Base-by-base conservation (phyloP, 495 filamentous ascomycete genomes). In the Rusavskia elegans region DNA sequence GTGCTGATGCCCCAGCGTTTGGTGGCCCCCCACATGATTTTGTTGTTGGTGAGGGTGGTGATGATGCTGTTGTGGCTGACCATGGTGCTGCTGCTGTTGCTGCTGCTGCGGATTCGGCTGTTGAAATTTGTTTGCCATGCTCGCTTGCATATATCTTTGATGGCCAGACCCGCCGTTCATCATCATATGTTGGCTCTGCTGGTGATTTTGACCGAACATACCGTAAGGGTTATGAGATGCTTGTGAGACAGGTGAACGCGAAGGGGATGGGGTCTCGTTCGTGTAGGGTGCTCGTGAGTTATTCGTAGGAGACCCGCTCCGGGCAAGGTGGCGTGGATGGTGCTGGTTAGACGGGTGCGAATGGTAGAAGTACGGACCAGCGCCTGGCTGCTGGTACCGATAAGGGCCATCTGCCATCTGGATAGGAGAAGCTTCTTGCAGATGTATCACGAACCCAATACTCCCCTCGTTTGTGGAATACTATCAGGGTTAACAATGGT, bases 341-440 rank as follows among this genome's bases (percentile, higher is more conserved):
- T 69, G 67, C 49, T 64, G 64, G 50, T 73, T 68, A 60, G 78
- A 74, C 37, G 68, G 61, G 64, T 78, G 71, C 56, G 75, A 68
- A 64, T 72, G 70, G 58, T 74, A 81, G 63, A 70, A 76, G 63
- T 76, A 80, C 63, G 76, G 78, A 67, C 78, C 76, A 71, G 76
- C 72, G 68, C 77, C 77, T 73, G 80, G 68, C 75, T 82, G 78
- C 75, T 81, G 58, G 58, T 64, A 84, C 68, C 80, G 79, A 73
- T 83, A 79, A 65, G 73, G 74, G 81, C 79, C 84, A 85, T 89
- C 84, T 78, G 84, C 84, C 84, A 88, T 88, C 76, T 80, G 83
- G 73, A 25, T 29, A 65, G 67, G 64, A 67, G 66, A 67, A 66
- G 66, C 71, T 59, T 66, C 67, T 61, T 67, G 65, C 66, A 38